Evolutionary conservation across 2,329 filamentous ascomycete genomes (phyloP), one percentile per base, ranked within the genome.

Genomic region (Aspergillus ustus): DNA sequence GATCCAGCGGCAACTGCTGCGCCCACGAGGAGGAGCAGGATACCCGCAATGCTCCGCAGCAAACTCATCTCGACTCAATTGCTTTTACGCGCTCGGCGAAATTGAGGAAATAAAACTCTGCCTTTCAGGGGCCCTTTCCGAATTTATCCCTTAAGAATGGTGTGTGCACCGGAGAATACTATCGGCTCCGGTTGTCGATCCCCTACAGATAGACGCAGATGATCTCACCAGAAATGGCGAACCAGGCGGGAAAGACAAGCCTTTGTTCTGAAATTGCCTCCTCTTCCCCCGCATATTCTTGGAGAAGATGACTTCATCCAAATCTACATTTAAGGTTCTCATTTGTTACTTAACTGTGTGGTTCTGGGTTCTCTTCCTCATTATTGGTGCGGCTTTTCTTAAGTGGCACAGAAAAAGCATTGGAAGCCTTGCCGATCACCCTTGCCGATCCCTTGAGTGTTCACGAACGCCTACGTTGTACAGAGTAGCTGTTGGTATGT

Each of bases 1-100:
- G n/a, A 20, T 4, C n/a, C 22, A n/a, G 37, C 20, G 1, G 65
- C 61, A 25, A 57, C 40, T 1, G 55, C 20, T 20, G 45, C 20
- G 19, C 57, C 57, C 8, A 62, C 11, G n/a, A 19, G 44, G 9
- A 58, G 28, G 57, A 58, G 44, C 9, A 61, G 19, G 13, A 46
- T 19, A 4, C n/a, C 19, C 3, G 17, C 13, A 37, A 46, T 46
- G n/a, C 37, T 15, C n/a, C 44, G 40, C 17, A 61, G 40, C 22
- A 46, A 20, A 17, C 55, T 19, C 59, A 61, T 61, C 28, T 34
- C 15, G 28, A 37, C 13, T 31, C 49, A 15, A 40, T 40, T 25
- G 34, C 34, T 40, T 40, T 40, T 5, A n/a, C 34, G 34, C 8
- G 1, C 34, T 40, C 3, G 5, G 15, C 13, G 25, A 40, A 40